Evolutionary conservation across 805 yeast species (phyloP), one percentile per base, ranked within the genome.

Genomic region (Yarrowia sp.): DNA sequence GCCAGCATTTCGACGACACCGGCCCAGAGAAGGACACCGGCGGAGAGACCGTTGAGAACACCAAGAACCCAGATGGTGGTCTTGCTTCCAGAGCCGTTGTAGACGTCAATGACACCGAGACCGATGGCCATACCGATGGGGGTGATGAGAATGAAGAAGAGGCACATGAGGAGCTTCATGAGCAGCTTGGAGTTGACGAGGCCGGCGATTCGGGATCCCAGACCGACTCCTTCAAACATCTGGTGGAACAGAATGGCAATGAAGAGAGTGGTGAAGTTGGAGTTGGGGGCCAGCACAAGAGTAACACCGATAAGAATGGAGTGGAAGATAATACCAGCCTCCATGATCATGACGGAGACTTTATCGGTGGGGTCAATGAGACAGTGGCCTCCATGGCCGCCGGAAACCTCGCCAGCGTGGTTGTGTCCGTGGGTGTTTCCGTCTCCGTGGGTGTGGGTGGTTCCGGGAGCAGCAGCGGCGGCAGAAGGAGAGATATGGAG

Each of bases 1-100:
- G 92, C 93, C 89, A 89, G 85, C 70, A 89, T 77, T 74, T 89
- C 93, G 22, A 89, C 89, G 55, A 89, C 75, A 71, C 92, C 90
- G 26, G 91, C 87, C 77, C 89, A 89, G 22, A 89, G 79, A 72
- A 89, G 80, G 69, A 89, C 86, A 67, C 94, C 94, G 0, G 92
- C 84, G 43, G 92, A 88, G 59, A 89, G 81, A 1, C 92, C 80
- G 75, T 89, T 92, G 70, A 89, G 86, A 3, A 84, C 82, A 68
- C 94, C 94, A 70, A 86, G 87, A 0, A 88, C 82, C 68, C 89
- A 84, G 68, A 87, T 79, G 2, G 90, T 85, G 1, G 78, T 83
- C 74, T 86, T 79, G 52, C 65, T 59, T 14, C 90, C 84, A 11
- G 83, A 85, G 52, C 90, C 87, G 52, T 84, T 82, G 75, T 87